Base-by-base conservation (phyloP, 495 filamentous ascomycete genomes). In the Hyaloscypha finlandica region DNA sequence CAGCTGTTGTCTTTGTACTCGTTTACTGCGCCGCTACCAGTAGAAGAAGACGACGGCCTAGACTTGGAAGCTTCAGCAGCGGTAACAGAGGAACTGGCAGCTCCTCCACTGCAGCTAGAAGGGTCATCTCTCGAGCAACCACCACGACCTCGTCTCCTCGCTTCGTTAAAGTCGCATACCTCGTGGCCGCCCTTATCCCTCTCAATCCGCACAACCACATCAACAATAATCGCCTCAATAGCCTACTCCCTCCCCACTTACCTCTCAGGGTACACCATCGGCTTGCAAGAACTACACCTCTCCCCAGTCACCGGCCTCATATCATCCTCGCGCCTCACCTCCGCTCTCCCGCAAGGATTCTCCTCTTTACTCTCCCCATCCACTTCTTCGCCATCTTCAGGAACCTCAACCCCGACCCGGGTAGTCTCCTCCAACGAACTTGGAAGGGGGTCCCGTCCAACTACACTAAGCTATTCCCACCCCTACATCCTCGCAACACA, bases 401-500 rank as follows among this genome's bases (percentile, higher is more conserved):
- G 53, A 53, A 54, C 53, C 30, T 58, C 67, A 58, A 58, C 70
- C 29, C 35, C 65, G 39, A 53, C 20, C 11, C 45, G 59, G 14
- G 14, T 20, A 33, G 29, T 48, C 64, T 37, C 56, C n/a, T n/a
- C 37, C 32, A 56, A 59, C 22, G 19, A 35, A 52, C 29, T n/a
- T 65, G 76, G 31, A 68, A 74, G 59, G 77, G 60, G 66, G 16
- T 66, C 71, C 42, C 64, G 84, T 30, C 92, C 92, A 52, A 93
- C 89, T 14, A 90, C 87, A 0, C 79, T 98, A 48, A 91, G 90
- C 55, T 96, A 97, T 76, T 89, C 88, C 12, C 94, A 97, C 70
- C 96, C 95, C 6, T 99, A 97, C 71, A 87, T 99, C 9, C 82
- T 99, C 9, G 88, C 90, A 6, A 92, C 93, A 0, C 88, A 97